Conservation (phyloP, 164 flowering plant species). For the Umbellularia californica region DNA sequence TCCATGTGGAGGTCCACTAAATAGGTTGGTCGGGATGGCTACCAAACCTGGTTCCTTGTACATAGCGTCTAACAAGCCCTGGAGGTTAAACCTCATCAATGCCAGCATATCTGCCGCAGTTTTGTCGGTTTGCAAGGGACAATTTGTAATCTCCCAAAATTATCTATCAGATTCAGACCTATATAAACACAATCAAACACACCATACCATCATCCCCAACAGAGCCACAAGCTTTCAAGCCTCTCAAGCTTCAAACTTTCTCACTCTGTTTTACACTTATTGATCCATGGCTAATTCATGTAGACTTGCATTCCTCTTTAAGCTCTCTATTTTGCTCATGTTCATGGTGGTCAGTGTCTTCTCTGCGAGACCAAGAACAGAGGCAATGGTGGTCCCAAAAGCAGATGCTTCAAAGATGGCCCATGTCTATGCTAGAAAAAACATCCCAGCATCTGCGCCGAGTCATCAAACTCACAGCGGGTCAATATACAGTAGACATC, state of each 20-base stretch:
- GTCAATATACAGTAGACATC: not conserved
- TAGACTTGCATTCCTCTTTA: not conserved
- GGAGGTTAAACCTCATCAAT: not conserved
- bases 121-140: not conserved
- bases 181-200: too few relatives aligned
- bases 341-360: not conserved
- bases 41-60: not conserved
- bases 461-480: not conserved
- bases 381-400: not conserved
- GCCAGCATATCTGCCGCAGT: not conserved
- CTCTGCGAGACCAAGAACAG: not conserved
- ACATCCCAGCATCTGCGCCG: not conserved
- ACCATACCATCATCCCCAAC: not conserved
- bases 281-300: not conserved
- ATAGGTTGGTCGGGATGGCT: not conserved
- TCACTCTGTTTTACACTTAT: too few relatives aligned
- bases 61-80: not conserved
- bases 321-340: not conserved
- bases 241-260: not conserved
- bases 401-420: not conserved
- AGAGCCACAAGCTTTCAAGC: not conserved
- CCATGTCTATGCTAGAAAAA: not conserved
- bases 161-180: too few relatives aligned
- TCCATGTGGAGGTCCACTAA: conserved; percentile 1
- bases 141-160: too few relatives aligned